Conservation (phyloP, 2,329 filamentous ascomycete genomes). For the Hypoxylon sp. region DNA sequence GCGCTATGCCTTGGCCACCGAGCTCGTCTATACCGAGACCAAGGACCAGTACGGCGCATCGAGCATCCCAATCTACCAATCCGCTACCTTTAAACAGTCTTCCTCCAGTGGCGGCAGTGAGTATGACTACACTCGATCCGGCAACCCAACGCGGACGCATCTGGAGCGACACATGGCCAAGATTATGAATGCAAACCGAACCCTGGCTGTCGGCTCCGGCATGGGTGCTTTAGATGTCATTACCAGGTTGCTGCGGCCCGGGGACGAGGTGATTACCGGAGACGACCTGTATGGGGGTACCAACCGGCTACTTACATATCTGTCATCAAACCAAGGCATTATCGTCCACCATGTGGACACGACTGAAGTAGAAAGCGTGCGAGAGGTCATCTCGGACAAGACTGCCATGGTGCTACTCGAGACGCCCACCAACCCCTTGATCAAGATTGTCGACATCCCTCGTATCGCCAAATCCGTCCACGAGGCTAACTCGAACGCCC, state of each 20-base stretch:
- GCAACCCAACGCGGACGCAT: constrained; percentile 95
- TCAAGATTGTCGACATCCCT: constrained; percentile 95
- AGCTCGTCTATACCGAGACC: constrained; percentile 94
- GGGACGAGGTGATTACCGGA: constrained; percentile 96
- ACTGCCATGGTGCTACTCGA: constrained; percentile 96
- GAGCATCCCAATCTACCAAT: constrained; percentile 97
- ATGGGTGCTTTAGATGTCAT: constrained; percentile 99
- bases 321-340: constrained; percentile 88
- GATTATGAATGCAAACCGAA: constrained; percentile 95
- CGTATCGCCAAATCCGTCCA: constrained; percentile 80
- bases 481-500: constrained; percentile 75
- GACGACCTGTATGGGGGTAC: constrained; percentile 97
- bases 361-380: constrained; percentile 76
- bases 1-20: constrained; percentile 92
- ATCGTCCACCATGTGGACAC: constrained; percentile 97
- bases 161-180: constrained; percentile 96
- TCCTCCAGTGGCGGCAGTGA: constrained; percentile 82
- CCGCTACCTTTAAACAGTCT: constrained; percentile 95
- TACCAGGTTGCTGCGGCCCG: constrained; percentile 85
- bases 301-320: constrained; percentile 90
- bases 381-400: constrained; percentile 73
- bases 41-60: constrained; percentile 97
- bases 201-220: constrained; percentile 91
- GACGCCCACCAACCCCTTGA: constrained; percentile 95
- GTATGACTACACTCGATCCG: constrained; percentile 98